phyloP scores from a whole-genome alignment of 129 eudicot species.

The Lactuca sativa region DNA sequence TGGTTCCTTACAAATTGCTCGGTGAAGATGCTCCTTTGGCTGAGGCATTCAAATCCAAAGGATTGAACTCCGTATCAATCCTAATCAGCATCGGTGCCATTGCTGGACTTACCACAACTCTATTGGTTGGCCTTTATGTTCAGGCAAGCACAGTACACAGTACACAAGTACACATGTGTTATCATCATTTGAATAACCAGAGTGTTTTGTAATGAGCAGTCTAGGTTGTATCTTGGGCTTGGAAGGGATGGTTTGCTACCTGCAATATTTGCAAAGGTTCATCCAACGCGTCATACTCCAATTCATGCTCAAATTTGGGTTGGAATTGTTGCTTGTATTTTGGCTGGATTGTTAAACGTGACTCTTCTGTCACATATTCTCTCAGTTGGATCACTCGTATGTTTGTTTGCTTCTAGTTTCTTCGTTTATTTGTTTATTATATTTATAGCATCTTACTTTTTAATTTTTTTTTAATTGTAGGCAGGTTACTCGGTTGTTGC shows the following conservation, averaged over 20 bases:
- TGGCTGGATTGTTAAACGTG: slow-evolving; percentile 85
- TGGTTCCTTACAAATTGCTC: slow-evolving; percentile 82
- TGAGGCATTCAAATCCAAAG: slow-evolving; percentile 85
- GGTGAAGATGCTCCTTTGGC: slow-evolving; percentile 99
- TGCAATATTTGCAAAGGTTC: slow-evolving; percentile 74
- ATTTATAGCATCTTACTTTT: too few relatives aligned
- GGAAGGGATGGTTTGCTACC: slow-evolving; percentile 99
- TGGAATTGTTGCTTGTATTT: slow-evolving; percentile 74
- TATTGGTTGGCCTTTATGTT: slow-evolving; percentile 94
- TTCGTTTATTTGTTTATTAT: background rate
- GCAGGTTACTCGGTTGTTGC: slow-evolving; percentile 98
- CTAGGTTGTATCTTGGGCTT: slow-evolving; percentile 94
- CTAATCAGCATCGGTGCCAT: slow-evolving; percentile 94
- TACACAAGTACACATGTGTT: background rate
- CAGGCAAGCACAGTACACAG: slow-evolving; percentile 48
- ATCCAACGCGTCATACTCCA: slow-evolving; percentile 88
- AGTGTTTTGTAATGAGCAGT: slow-evolving; percentile 46
- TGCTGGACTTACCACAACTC: slow-evolving; percentile 97
- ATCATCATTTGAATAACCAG: background rate
- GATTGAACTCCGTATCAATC: slow-evolving; percentile 73
- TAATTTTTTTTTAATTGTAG: slow-evolving; percentile 42
- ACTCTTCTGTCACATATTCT: slow-evolving; percentile 86
- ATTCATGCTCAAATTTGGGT: slow-evolving; percentile 97
- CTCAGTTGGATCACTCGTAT: slow-evolving; percentile 94
- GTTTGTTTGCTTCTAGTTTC: slow-evolving; percentile 19